Evolutionary conservation across 371 early-diverging fungal genomes (phyloP), one percentile per base, ranked within the genome.

Genomic region (Mortierella polycephala): DNA sequence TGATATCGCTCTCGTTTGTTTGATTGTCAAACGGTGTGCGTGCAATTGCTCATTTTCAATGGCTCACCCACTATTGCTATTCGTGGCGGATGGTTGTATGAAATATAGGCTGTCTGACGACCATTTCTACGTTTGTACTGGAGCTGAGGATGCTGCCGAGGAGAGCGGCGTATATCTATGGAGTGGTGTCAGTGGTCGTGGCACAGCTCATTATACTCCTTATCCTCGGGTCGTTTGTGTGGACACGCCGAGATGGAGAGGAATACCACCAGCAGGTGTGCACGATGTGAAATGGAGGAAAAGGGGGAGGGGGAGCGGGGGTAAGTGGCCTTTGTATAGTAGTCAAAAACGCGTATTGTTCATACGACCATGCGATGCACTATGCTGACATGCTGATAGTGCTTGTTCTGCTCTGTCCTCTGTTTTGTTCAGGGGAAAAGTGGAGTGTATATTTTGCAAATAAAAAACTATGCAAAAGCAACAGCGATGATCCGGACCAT

Each of bases 41-140:
- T 30, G 14, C 10, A n/a, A 8, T 41, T 56, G 21, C 13, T 23
- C 18, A 30, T 37, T 6, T 1, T 41, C 30, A 30, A 30, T 30
- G 30, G 30, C 30, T 30, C 30, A 30, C 4, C 4, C 30, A 30
- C 30, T 30, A 30, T 39, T 59, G 21, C 7, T 57, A 30, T 20
- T 44, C 13, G 5, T 12, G 10, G 6, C 18, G 18, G 18, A n/a
- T 18, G 16, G 11, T 47, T 49, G 23, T 12, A 57, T 60, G 46
- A 41, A 37, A 18, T 40, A 20, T 71, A 83, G 89, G 87, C 13
- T 92, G 93, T 58, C 64, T 94, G 55, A 90, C 92, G 0, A 94
- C 94, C 0, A 82, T 94, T 21, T 93, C 93, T 2, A 93, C 94
- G 1, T 91, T 93, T 74, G 85, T 85, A 37, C 86, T 88, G 82